These are phyloP conservation scores for Tolypocladium sp. DNA, from an alignment of 2,329 filamentous ascomycete genomes.

Conservation along the genomic window DNA sequence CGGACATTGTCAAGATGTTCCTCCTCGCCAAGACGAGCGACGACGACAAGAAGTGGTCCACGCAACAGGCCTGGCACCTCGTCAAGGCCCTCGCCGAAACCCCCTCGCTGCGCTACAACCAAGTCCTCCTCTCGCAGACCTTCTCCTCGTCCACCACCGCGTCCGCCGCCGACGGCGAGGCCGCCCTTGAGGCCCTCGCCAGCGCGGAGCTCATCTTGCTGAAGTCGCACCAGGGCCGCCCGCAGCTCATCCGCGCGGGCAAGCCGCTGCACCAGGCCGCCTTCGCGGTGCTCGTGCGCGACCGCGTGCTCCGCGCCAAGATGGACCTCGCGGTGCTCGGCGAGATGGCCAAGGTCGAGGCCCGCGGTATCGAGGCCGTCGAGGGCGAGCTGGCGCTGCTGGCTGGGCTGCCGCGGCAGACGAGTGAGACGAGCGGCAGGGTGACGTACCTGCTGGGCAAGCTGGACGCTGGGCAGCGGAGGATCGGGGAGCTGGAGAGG, in stretches of 20 bases:
- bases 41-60: constrained; percentile 57
- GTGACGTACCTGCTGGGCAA: constrained; percentile 67
- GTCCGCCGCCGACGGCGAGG: constrained; percentile 54
- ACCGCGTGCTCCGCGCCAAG: constrained; percentile 63
- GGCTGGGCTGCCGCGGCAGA: constrained; percentile 61
- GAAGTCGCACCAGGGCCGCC: constrained; percentile 63
- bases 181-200: constrained; percentile 69
- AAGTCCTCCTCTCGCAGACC: constrained; percentile 66
- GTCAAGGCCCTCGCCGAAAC: constrained; percentile 68
- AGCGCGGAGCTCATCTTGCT: constrained; percentile 81
- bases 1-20: constrained; percentile 90
- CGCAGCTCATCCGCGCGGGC: constrained; percentile 67
- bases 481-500: constrained; percentile 63
- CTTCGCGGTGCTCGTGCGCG: constrained; percentile 62
- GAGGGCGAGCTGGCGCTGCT: constrained; percentile 69
- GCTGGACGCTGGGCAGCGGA: constrained; percentile 62
- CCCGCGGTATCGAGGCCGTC: constrained; percentile 63
- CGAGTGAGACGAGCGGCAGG: constrained; percentile 55
- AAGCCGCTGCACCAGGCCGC: constrained; percentile 82
- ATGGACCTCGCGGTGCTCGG: constrained; percentile 63
- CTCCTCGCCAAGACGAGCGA: constrained; percentile 52
- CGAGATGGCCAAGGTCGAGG: constrained; percentile 64
- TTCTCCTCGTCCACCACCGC: constrained; percentile 52
- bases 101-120: constrained; percentile 70
- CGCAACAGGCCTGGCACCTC: constrained; percentile 83